Base-by-base conservation (phyloP, 73 alveolate species). In the Paramecium primaurelia region DNA sequence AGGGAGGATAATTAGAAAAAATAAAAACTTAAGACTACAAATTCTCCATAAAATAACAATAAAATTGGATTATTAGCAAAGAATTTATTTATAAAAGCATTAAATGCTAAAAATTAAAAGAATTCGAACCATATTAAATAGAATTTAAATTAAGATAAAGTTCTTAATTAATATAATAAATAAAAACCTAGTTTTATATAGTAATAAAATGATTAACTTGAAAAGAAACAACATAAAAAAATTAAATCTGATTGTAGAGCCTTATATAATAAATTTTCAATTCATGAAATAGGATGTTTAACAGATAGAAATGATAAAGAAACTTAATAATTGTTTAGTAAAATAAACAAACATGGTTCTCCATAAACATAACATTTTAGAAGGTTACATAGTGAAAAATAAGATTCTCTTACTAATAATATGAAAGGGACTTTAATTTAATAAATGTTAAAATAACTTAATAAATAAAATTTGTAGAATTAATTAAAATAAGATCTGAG, bases 301-400 rank as follows among this genome's bases (percentile, higher is more conserved):
- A 64, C 84, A 30, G 84, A 64, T 64, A 64, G 84, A 64, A 10
- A 64, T 64, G 84, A 64, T 2, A 64, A 64, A 64, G 84, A 64
- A 32, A 28, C 28, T 9, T 1, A 64, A 12, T 16, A 64, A 11
- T 8, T 64, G 16, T 34, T 34, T 12, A 64, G 12, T 34, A 64
- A 34, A 32, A 12, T 64, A 28, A 28, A 28, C 0, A 11, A 64
- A 28, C 8, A 64, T 32, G 12, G 84, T 7, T 64, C 84, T 64
- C 84, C 84, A 11, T 28, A 64, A 32, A 28, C 84, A 28, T 28
- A 28, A 64, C 47, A 64, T 32, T 32, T 34, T 28, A 64, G 84
- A 64, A 64, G 84, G 28, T 34, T 64, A 32, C 84, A 64, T 28
- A 64, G 84, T 28, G 84, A 64, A 64, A 64, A 64, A n/a, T 32